These are phyloP conservation scores for Pichia gijzeniarum DNA, from an alignment of 805 yeast genomes.

Conservation along the genomic window DNA sequence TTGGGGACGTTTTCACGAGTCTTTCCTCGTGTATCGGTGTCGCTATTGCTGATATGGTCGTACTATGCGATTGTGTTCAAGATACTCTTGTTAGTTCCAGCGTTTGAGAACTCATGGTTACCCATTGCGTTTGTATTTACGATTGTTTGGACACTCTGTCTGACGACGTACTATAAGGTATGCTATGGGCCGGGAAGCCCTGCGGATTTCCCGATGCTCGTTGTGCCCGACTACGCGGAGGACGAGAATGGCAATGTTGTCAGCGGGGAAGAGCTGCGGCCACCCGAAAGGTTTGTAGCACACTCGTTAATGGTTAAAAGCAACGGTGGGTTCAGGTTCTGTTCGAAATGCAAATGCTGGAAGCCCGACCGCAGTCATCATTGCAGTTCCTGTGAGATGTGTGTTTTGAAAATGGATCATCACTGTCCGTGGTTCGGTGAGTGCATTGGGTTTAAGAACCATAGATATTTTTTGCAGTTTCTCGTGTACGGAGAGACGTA, in stretches of 20 bases:
- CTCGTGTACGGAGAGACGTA: conserved; percentile 48
- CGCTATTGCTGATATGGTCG: conserved; percentile 42
- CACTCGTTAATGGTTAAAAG: conserved; percentile 41
- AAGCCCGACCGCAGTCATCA: conserved; percentile 57
- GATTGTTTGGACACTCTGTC: conserved; percentile 22
- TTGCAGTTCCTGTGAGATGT: conserved; percentile 42
- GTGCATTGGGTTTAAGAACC: conserved; percentile 80
- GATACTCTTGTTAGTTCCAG: conserved; percentile 19
- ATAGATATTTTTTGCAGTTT: conserved; percentile 74
- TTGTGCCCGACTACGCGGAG: conserved; percentile 14
- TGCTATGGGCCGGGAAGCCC: conserved; percentile 63
- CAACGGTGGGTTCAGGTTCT: conserved; percentile 60
- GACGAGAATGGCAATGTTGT: conserved; percentile 12
- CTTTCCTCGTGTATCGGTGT: conserved; percentile 46
- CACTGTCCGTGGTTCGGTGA: conserved; percentile 88
- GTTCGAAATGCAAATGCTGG: conserved; percentile 49
- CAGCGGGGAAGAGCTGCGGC: conserved; percentile 18
- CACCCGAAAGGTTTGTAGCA: conserved; percentile 37
- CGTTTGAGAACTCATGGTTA: conserved; percentile 17
- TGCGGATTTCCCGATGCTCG: conserved; percentile 43
- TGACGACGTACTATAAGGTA: conserved; percentile 49
- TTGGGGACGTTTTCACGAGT: conserved; percentile 23
- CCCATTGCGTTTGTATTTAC: conserved; percentile 9
- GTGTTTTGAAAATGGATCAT: conserved; percentile 51
- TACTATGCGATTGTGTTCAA: conserved; percentile 33